Percentiles rank a stretch among this genome's conserved stretches.
Evolutionary conservation across 139 green algal genomes (phyloP).

Genomic region (Spirogloea muscicola): DNA sequence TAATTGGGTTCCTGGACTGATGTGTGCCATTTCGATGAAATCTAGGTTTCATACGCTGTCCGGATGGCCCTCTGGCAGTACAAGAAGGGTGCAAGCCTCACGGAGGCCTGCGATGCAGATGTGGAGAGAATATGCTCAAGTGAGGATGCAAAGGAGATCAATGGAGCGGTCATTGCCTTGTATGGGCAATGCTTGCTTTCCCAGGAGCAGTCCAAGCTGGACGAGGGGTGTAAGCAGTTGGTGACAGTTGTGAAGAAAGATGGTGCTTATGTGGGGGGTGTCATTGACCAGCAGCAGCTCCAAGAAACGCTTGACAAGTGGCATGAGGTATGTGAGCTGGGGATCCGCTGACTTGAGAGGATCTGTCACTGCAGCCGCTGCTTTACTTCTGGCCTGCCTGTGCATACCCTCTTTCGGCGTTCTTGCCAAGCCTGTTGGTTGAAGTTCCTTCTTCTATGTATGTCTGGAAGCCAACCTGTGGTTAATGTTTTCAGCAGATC

Average conservation of each 20-base stretch:
- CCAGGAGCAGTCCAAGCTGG: constrained; percentile 41
- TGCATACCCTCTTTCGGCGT: too few relatives aligned
- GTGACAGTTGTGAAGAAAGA: constrained; percentile 73
- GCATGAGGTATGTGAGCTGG: too few relatives aligned
- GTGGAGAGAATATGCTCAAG: constrained; percentile 57
- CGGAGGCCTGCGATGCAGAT: constrained; percentile 66
- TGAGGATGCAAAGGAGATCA: constrained; percentile 8
- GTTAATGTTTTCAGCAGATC: too few relatives aligned
- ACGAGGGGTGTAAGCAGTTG: constrained; percentile 59
- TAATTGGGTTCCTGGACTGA: too few relatives aligned
- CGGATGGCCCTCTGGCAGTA: constrained; percentile 82
- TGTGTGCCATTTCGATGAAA: too few relatives aligned
- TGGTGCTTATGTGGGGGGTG: constrained; percentile 22
- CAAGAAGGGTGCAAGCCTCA: constrained; percentile 57
- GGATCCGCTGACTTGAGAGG: too few relatives aligned
- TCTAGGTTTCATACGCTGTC: constrained; percentile 70
- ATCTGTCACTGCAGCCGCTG: too few relatives aligned
- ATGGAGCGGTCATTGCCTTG: constrained; percentile 53
- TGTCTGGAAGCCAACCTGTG: too few relatives aligned
- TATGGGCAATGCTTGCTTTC: constrained; percentile 70
- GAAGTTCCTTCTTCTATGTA: too few relatives aligned
- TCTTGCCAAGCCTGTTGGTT: too few relatives aligned
- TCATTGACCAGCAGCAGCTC: constrained; percentile 28
- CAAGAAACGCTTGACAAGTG: constrained; percentile 58
- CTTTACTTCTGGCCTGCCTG: too few relatives aligned